phyloP scores from a whole-genome alignment of 352 stramenopile genomes.

The Phytophthora boehmeriae region DNA sequence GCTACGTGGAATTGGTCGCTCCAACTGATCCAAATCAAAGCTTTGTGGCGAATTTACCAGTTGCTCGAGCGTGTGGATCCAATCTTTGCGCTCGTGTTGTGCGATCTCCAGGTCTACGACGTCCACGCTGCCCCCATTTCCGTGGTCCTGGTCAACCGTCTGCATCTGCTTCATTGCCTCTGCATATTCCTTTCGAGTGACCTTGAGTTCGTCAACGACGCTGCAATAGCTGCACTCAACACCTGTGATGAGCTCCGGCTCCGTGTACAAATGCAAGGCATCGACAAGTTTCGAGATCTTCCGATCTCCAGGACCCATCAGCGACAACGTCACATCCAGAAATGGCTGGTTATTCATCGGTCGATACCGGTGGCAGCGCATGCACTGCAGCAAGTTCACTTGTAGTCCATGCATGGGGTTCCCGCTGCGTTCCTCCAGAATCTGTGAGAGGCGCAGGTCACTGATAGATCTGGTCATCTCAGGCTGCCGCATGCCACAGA shows the following conservation, averaged over 20 bases:
- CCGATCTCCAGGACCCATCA: constrained; percentile 41
- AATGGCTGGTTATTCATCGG: constrained; percentile 82
- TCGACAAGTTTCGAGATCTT: constrained; percentile 55
- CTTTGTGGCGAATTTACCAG: constrained; percentile 32
- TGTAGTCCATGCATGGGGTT: constrained; percentile 81
- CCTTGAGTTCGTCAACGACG: constrained; percentile 52
- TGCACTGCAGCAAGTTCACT: constrained; percentile 83
- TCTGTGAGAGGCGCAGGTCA: constrained; percentile 66
- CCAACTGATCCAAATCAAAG: constrained; percentile 48
- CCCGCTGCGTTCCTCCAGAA: constrained; percentile 68
- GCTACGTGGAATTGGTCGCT: constrained; percentile 41
- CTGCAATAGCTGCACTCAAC: constrained; percentile 84
- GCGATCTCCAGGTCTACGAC: constrained; percentile 57
- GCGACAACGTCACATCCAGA: constrained; percentile 77
- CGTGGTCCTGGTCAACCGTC: not conserved
- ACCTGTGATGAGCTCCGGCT: constrained; percentile 67
- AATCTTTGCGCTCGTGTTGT: constrained; percentile 68
- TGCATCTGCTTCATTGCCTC: constrained; percentile 24
- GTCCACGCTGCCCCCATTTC: constrained; percentile 12
- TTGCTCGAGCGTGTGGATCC: constrained; percentile 64
- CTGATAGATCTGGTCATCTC: constrained; percentile 56
- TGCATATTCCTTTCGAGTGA: constrained; percentile 41
- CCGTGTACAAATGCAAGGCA: constrained; percentile 70
- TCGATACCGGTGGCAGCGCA: constrained; percentile 60
- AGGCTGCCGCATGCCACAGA: constrained; percentile 17